Evolutionary conservation across 2,329 filamentous ascomycete species (phyloP).

Genomic region (Emmonsiellopsis sp.): DNA sequence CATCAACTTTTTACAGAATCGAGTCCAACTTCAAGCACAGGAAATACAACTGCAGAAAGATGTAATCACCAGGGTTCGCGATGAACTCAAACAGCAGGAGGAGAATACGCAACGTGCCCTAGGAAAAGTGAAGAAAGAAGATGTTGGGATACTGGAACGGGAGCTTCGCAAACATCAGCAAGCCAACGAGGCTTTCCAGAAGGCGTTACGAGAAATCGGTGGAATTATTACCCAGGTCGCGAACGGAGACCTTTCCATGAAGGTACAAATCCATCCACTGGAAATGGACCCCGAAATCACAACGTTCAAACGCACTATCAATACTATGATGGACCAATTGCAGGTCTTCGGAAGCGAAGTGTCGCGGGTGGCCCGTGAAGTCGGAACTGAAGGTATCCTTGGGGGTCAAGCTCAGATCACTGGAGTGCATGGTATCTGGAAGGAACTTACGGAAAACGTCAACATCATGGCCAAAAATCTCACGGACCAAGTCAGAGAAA

Average conservation of each 20-base stretch:
- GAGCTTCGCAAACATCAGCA: slow-evolving; percentile 96
- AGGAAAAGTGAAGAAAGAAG: slow-evolving; percentile 72
- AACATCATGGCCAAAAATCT: slow-evolving; percentile 79
- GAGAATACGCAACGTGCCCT: slow-evolving; percentile 75
- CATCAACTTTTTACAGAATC: slow-evolving; percentile 75
- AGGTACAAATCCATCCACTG: slow-evolving; percentile 87
- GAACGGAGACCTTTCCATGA: slow-evolving; percentile 90
- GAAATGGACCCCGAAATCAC: slow-evolving; percentile 98
- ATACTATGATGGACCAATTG: slow-evolving; percentile 97
- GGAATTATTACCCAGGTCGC: slow-evolving; percentile 96
- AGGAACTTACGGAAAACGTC: slow-evolving; percentile 85
- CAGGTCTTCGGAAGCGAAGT: slow-evolving; percentile 96
- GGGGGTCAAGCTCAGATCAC: slow-evolving; percentile 90
- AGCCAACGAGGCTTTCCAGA: slow-evolving; percentile 97
- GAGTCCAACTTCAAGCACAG: slow-evolving; percentile 88
- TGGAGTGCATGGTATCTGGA: slow-evolving; percentile 94
- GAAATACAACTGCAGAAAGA: slow-evolving; percentile 80
- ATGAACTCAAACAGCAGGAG: slow-evolving; percentile 78
- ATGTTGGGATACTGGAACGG: slow-evolving; percentile 80
- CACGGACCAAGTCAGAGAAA: slow-evolving; percentile 76
- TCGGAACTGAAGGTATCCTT: slow-evolving; percentile 89
- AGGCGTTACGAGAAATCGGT: slow-evolving; percentile 90
- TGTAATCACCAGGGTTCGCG: slow-evolving; percentile 75
- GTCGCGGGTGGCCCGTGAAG: slow-evolving; percentile 85
- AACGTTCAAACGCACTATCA: slow-evolving; percentile 95